A percentile compares a stretch with the other conserved stretches of the same genome.
phyloP scores from a whole-genome alignment of 2,329 filamentous ascomycete species.

The Neonectria punicea region DNA sequence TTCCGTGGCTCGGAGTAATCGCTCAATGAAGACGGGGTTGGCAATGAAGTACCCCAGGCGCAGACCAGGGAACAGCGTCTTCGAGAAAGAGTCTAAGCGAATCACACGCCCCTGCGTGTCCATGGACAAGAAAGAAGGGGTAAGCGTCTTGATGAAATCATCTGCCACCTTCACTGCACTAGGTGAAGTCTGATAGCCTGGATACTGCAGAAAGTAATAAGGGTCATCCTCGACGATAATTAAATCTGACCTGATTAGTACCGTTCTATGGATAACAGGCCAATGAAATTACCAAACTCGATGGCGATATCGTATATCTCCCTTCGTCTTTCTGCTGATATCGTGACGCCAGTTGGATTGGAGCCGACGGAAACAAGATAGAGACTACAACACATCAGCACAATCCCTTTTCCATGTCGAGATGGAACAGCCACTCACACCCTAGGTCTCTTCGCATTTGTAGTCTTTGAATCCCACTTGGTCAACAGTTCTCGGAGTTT shows the following conservation, averaged over 20 bases:
- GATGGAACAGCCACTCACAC: constrained; percentile 15
- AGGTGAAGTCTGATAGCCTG: constrained; percentile 17
- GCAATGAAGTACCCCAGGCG: constrained; percentile 58
- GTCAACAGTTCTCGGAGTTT: constrained; percentile 33
- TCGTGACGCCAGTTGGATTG: constrained; percentile 76
- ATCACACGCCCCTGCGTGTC: constrained; percentile 42
- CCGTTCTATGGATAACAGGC: neutral
- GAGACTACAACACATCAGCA: constrained; percentile 21
- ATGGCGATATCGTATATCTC: constrained; percentile 62
- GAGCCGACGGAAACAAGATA: constrained; percentile 64
- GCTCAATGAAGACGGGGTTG: constrained; percentile 44
- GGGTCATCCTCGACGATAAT: constrained; percentile 36
- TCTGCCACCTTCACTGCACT: neutral
- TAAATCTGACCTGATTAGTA: neutral
- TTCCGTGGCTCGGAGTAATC: constrained; percentile 44
- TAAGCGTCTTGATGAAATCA: constrained; percentile 32
- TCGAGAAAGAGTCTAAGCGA: constrained; percentile 39
- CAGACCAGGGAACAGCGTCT: constrained; percentile 28
- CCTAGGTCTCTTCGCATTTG: constrained; percentile 25
- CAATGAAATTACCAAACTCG: constrained; percentile 42
- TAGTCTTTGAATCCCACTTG: constrained; percentile 36
- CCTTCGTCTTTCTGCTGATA: constrained; percentile 64
- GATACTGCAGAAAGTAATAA: constrained; percentile 44
- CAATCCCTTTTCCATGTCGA: neutral
- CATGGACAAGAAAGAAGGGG: constrained; percentile 39